Percentiles rank a stretch among this genome's conserved stretches.
These are phyloP conservation scores for Paralagenidium karlingii DNA, from an alignment of 352 stramenopile species.

Conservation along the genomic window DNA sequence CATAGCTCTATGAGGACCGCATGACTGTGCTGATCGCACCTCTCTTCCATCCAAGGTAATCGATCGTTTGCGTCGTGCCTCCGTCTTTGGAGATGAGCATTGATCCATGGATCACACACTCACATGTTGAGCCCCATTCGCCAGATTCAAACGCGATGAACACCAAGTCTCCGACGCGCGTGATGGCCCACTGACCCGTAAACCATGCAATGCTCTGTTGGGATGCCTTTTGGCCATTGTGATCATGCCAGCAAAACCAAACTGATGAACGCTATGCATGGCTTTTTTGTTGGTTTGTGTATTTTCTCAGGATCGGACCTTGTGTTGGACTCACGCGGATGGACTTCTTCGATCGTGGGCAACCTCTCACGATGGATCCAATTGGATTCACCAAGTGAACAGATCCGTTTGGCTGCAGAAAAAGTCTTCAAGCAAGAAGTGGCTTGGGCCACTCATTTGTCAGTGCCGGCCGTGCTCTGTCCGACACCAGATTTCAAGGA, in stretches of 20 bases:
- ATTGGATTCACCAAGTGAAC: slow-evolving; percentile 29
- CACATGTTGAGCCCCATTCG: neutral
- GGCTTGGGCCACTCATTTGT: slow-evolving; percentile 93
- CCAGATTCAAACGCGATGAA: slow-evolving; percentile 62
- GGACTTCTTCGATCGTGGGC: slow-evolving; percentile 73
- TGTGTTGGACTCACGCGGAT: slow-evolving; percentile 70
- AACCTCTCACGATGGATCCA: slow-evolving; percentile 73
- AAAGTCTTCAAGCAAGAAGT: slow-evolving; percentile 87
- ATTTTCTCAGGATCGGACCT: slow-evolving; percentile 49
- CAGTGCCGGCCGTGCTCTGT: slow-evolving; percentile 90
- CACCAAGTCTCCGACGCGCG: slow-evolving; percentile 38
- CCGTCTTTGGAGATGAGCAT: neutral
- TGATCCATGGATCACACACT: neutral
- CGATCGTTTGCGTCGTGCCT: neutral
- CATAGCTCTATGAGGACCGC: slow-evolving; percentile 58
- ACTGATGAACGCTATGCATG: neutral
- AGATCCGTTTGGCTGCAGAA: slow-evolving; percentile 34
- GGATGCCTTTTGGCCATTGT: neutral
- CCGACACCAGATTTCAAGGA: slow-evolving; percentile 39
- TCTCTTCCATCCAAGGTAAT: slow-evolving; percentile 70
- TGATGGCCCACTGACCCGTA: slow-evolving; percentile 41
- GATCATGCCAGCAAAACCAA: neutral
- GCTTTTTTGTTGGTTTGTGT: neutral
- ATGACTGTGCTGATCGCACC: slow-evolving; percentile 65
- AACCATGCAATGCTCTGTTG: no score